These are phyloP conservation scores for Scheffersomyces quercinus DNA, from an alignment of 1,139 yeast genomes.

Conservation along the genomic window DNA sequence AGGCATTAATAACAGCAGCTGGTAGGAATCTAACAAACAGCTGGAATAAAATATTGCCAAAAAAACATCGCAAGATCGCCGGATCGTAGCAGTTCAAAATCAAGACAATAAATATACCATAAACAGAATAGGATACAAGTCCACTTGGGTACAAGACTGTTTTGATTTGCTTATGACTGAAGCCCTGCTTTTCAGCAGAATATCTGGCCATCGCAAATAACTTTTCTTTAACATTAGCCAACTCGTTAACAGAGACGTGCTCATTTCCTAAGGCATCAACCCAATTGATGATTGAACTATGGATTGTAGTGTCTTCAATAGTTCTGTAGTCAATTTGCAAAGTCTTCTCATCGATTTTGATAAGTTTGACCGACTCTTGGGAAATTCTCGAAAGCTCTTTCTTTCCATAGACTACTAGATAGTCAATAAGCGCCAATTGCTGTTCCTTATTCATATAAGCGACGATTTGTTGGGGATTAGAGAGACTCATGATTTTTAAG, in stretches of 20 bases:
- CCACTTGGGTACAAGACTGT: slow-evolving; percentile 24
- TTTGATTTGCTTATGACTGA: slow-evolving; percentile 55
- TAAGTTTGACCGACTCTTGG: slow-evolving; percentile 32
- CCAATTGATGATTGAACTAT: slow-evolving; percentile 25
- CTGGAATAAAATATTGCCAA: slow-evolving; percentile 29
- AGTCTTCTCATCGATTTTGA: slow-evolving; percentile 48
- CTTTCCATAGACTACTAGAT: slow-evolving; percentile 63
- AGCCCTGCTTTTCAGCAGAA: slow-evolving; percentile 68
- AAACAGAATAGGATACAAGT: slow-evolving; percentile 9
- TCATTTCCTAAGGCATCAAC: slow-evolving; percentile 50
- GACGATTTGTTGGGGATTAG: slow-evolving; percentile 32
- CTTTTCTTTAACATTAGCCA: slow-evolving; percentile 56
- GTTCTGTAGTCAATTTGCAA: slow-evolving; percentile 45
- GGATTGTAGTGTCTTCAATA: slow-evolving; percentile 11
- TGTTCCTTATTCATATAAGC: slow-evolving; percentile 77
- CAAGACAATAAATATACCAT: slow-evolving; percentile 28
- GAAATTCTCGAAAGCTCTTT: slow-evolving; percentile 37
- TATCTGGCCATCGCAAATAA: slow-evolving; percentile 69
- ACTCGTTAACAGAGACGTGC: slow-evolving; percentile 31
- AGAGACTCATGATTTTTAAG: no score
- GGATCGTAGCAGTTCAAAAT: slow-evolving; percentile 30
- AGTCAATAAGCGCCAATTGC: slow-evolving; percentile 67
- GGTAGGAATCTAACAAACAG: slow-evolving; percentile 25
- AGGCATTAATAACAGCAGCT: slow-evolving; percentile 10
- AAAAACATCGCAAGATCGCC: slow-evolving; percentile 19